Conservation (phyloP, 768 basidiomycete genomes). For the Flagelloscypha sp. region DNA sequence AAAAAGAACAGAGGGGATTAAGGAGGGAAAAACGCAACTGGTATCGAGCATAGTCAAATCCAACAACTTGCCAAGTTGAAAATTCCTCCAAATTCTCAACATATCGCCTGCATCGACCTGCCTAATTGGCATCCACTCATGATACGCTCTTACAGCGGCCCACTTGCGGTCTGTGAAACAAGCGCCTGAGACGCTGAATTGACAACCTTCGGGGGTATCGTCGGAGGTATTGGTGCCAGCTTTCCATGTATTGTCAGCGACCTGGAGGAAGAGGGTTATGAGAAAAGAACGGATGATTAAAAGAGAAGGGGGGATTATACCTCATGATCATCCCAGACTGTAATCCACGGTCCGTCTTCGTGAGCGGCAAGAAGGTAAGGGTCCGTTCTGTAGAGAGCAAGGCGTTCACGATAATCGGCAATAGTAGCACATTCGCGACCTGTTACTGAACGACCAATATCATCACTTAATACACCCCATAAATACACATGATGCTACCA, state of each 20-base stretch:
- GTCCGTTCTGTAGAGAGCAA: constrained; percentile 47
- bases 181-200: constrained; percentile 45
- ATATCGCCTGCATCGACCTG: constrained; percentile 49
- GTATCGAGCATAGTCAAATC: constrained; percentile 59
- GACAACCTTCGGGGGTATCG: constrained; percentile 40
- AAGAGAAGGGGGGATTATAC: too few species aligned
- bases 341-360: constrained; percentile 45
- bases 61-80: constrained; percentile 55
- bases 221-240: constrained; percentile 44
- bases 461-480: constrained; percentile 21
- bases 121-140: constrained; percentile 58
- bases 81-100: constrained; percentile 55
- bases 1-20: background rate
- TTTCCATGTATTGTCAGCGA: constrained; percentile 52
- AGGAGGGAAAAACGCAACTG: constrained; percentile 22
- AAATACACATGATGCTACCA: background rate
- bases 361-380: constrained; percentile 37
- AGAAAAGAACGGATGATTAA: too few species aligned
- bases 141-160: constrained; percentile 49
- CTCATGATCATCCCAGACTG: constrained; percentile 36
- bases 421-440: constrained; percentile 51
- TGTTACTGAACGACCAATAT: constrained; percentile 40
- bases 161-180: constrained; percentile 54
- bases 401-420: constrained; percentile 43
- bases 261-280: constrained; percentile 21